Conservation (phyloP, 352 stramenopile genomes). For the Peronospora belbahrii region DNA sequence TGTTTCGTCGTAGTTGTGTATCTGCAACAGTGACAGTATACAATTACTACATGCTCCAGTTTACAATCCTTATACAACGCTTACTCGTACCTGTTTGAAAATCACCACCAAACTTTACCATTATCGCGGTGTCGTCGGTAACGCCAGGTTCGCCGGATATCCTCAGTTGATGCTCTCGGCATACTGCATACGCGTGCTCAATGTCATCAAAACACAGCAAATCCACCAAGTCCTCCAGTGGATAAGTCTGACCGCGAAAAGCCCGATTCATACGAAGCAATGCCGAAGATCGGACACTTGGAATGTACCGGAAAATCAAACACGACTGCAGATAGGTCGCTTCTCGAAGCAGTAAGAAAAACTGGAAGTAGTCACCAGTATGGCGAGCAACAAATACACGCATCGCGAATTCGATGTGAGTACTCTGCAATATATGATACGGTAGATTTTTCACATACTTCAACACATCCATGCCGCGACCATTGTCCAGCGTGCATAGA, state of each 20-base stretch:
- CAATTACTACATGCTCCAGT: not conserved
- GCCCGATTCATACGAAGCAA: conserved; percentile 77
- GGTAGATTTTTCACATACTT: conserved; percentile 82
- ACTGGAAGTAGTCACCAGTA: conserved; percentile 76
- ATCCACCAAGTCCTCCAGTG: conserved; percentile 50
- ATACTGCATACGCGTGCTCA: conserved; percentile 59
- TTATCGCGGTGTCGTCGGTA: conserved; percentile 34
- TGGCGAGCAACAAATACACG: conserved; percentile 79
- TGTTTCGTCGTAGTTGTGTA: conserved; percentile 55
- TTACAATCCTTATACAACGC: not conserved
- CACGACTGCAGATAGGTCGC: conserved; percentile 81
- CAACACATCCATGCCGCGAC: conserved; percentile 69
- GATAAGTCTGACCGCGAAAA: conserved; percentile 61
- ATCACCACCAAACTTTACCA: conserved; percentile 69
- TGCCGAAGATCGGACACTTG: conserved; percentile 59
- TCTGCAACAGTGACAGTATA: conserved; percentile 27
- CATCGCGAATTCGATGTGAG: conserved; percentile 85
- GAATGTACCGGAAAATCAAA: conserved; percentile 75
- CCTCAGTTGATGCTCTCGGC: conserved; percentile 53
- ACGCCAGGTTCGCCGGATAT: conserved; percentile 36
- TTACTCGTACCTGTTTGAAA: conserved; percentile 60
- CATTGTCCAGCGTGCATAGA: conserved; percentile 79
- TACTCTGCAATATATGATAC: conserved; percentile 42
- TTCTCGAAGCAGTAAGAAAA: conserved; percentile 68
- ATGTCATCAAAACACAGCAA: conserved; percentile 79